Percentiles rank a stretch among this genome's conserved stretches.
Evolutionary conservation across 1,284 basidiomycete genomes (phyloP).

Genomic region (Ustilago nuda): DNA sequence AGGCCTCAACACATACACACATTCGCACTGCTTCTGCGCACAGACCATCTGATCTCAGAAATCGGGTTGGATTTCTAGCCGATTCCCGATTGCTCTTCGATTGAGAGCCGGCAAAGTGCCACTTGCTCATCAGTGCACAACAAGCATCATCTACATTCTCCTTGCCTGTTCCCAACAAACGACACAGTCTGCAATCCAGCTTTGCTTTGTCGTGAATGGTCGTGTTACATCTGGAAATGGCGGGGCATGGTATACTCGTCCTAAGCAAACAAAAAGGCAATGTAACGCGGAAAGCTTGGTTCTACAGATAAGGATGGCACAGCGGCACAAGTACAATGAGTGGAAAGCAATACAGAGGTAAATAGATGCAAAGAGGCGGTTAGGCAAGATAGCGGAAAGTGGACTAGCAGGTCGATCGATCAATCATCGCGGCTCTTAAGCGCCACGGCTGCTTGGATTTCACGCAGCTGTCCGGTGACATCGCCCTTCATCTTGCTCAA

Average conservation of each 20-base stretch:
- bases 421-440: constrained; percentile 54
- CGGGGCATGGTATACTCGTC: constrained; percentile 17
- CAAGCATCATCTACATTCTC: neutral
- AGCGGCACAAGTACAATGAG: constrained; percentile 27
- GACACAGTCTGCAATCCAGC: too few species aligned
- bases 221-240: constrained; percentile 1
- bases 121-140: neutral
- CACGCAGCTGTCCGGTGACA: constrained; percentile 44
- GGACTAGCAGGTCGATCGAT: neutral
- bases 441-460: constrained; percentile 50
- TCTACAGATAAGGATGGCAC: constrained; percentile 7
- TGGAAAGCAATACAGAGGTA: neutral
- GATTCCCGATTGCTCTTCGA: neutral
- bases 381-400: neutral
- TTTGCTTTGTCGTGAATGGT: neutral
- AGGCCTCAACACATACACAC: constrained; percentile 6
- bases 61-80: neutral
- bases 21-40: constrained; percentile 12
- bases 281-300: neutral
- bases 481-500: constrained; percentile 57
- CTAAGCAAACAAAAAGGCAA: constrained; percentile 10
- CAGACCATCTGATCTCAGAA: constrained; percentile 11
- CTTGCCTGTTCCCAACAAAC: too few species aligned
- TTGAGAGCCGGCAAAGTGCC: constrained; percentile 1
- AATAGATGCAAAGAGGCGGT: neutral